Evolutionary conservation across 176 grass and related monocot species (phyloP), one percentile per base, ranked within the genome.

Genomic region (Lolium multiflorum): DNA sequence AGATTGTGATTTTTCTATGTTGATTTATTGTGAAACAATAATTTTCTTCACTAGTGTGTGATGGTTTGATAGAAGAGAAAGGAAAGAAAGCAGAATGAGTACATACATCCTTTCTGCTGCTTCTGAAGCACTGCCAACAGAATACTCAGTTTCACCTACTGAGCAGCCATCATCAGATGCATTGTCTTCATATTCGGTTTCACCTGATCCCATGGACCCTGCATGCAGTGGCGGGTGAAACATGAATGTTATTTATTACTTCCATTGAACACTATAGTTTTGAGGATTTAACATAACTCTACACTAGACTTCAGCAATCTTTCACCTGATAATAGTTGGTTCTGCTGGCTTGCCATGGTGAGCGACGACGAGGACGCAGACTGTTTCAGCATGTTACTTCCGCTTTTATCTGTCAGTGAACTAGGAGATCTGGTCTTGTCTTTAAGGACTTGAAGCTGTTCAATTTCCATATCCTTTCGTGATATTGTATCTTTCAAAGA

Each of bases 391-490:
- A 82, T 73, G 80, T 60, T 68, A 8, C 24, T 63, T 12, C 75
- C 76, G 80, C 86, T 86, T 88, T 25, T 91, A 18, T 92, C 86
- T 71, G 35, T 82, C 48, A 72, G 50, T 85, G 78, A 74, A 84
- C 79, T 75, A 25, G 82, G 51, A 88, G 79, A 90, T 91, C 86
- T 93, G 39, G 73, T 52, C 85, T 89, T 95, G 35, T 90, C 77
- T 76, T 91, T 92, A 26, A 94, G 18, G 68, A 85, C 81, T 50
- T 93, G 95, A 74, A 97, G 85, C 52, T 92, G 94, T 55, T 94
- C 94, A 2, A 99, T 97, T 89, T 97, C 94, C 68, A 93, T 87
- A 85, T 97, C 94, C 83, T 99, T 99, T 50, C 69, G 93, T 66
- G 87, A 74, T 91, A 97, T 78, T 39, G 91, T 90, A 61, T 94